These are phyloP conservation scores for Melampsora larici-populina DNA, from an alignment of 1,284 basidiomycete genomes.

Conservation along the genomic window DNA sequence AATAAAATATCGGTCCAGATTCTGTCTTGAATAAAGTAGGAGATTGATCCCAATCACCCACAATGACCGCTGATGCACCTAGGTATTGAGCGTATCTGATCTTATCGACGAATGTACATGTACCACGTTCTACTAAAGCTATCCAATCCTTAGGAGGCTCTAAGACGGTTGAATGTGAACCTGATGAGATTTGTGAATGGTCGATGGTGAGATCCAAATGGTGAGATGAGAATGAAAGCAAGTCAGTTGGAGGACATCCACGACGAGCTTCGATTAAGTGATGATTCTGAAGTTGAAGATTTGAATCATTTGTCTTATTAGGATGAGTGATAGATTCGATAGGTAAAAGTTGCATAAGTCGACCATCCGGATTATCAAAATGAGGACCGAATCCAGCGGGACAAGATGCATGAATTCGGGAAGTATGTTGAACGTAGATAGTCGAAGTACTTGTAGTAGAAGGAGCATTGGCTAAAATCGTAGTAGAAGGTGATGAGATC, in stretches of 20 bases:
- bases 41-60: slow-evolving; percentile 63
- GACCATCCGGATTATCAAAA: slow-evolving; percentile 21
- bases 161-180: not conserved
- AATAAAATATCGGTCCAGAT: not conserved
- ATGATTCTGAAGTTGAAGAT: too few species aligned
- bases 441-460: not conserved
- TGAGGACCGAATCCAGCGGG: slow-evolving; percentile 26
- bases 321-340: slow-evolving; percentile 10
- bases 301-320: not conserved
- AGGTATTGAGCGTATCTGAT: slow-evolving; percentile 73
- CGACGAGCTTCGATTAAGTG: not conserved
- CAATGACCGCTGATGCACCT: slow-evolving; percentile 81
- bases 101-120: slow-evolving; percentile 83
- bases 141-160: slow-evolving; percentile 66
- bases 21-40: not conserved
- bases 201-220: not conserved
- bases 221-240: not conserved
- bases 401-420: slow-evolving; percentile 21
- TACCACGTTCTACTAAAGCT: slow-evolving; percentile 76
- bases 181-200: not conserved
- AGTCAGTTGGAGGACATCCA: slow-evolving; percentile 10
- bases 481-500: too few species aligned
- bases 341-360: slow-evolving; percentile 1
- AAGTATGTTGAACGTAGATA: slow-evolving; percentile 24
- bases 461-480: too few species aligned